Evolutionary conservation across 23 red algal species (phyloP).

Genomic region (Pyropia haitanensis): DNA sequence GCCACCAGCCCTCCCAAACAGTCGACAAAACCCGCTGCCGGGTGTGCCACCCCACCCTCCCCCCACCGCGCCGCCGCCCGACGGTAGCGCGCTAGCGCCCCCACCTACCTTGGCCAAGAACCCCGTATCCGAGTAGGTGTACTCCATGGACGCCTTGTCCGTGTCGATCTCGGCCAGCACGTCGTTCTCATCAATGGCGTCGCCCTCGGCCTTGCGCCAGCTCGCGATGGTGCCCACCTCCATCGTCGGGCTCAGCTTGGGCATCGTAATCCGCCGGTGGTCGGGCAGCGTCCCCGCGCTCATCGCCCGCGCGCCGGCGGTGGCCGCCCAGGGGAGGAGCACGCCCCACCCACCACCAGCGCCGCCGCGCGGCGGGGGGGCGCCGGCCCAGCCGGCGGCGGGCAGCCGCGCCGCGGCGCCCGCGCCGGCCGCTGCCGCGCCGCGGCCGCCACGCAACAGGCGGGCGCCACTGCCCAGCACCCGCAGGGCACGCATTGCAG

Average conservation of each 20-base stretch:
- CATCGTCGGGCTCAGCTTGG: conserved; percentile 90
- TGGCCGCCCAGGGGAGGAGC: too few species aligned
- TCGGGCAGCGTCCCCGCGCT: conserved; percentile 20
- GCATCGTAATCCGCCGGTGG: conserved; percentile 70
- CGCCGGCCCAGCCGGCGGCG: too few species aligned
- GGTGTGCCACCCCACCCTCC: background rate
- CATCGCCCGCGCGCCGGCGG: too few species aligned
- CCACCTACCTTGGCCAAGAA: conserved; percentile 71
- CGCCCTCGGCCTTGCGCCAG: conserved; percentile 89
- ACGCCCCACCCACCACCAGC: too few species aligned
- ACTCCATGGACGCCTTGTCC: conserved; percentile 90
- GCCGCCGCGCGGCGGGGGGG: too few species aligned
- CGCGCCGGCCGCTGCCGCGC: too few species aligned
- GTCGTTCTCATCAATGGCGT: conserved; percentile 65
- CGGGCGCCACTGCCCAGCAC: too few species aligned
- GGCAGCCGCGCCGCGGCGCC: too few species aligned
- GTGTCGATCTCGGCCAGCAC: conserved; percentile 93
- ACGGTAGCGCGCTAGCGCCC: background rate
- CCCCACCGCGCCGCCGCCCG: too few species aligned
- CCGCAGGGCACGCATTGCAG: too few species aligned
- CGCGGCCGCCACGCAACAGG: too few species aligned
- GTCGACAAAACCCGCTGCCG: background rate
- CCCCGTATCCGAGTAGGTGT: conserved; percentile 88
- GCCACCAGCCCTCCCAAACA: background rate
- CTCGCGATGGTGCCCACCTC: conserved; percentile 64